Evolutionary conservation across 1,284 basidiomycete species (phyloP), one percentile per base, ranked within the genome.

Genomic region (Irpex sp.): DNA sequence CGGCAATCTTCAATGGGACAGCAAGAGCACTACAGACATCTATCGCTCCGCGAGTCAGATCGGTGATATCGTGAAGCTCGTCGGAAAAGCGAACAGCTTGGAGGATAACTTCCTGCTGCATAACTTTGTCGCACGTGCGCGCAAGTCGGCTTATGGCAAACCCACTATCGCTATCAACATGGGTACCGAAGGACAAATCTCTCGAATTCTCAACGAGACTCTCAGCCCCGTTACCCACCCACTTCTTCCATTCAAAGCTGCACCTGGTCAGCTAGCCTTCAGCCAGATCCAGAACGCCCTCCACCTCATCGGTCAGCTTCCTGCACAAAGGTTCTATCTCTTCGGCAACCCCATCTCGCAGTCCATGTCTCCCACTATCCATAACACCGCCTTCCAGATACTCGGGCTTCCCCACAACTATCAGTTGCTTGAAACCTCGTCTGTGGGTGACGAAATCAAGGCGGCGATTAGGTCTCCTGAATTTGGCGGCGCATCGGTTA

Each of bases 401-500:
- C 83, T 98, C 31, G 95, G 95, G 1, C 79, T 98, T 9, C 95
- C 95, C 0, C 88, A 96, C 73, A 73, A 75, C 11, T 98, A 97
- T 74, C 80, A 81, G 46, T 78, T 92, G n/a, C 79, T 93, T 57
- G 94, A 98, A 78, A 92, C 92, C 0, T 71, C 79, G 11, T 76
- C 79, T 5, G 82, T 97, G 0, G 86, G 87, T 59, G 84, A 88
- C 17, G 81, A 84, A 58, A 81, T 97, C 66, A 83, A 84, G 68
- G 77, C 81, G 0, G 80, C 88, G 1, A 78, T 98, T 13, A 75
- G 80, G 0, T 79, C 85, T 6, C 81, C 86, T 0, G 85, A 89
- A 60, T 99, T 98, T 76, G 97, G 97, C 15, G 97, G 97, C 3
- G 96, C 96, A 5, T 95, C 93, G 5, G 95, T 98, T 26, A 99